These are phyloP conservation scores for Metschnikowia colocasiae DNA, from an alignment of 805 yeast species.

Conservation along the genomic window DNA sequence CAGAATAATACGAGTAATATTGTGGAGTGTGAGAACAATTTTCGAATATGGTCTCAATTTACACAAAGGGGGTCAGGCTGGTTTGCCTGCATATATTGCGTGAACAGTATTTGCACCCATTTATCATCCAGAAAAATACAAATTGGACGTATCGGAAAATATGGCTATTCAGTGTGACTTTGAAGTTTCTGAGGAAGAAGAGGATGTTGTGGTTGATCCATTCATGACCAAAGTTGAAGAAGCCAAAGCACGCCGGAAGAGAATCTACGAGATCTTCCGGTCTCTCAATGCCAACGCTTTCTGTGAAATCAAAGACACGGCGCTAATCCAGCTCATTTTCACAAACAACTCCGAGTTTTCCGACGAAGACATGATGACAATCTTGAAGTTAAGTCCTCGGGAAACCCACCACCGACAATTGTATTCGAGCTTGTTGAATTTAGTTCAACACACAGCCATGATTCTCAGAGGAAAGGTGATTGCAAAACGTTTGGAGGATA, in stretches of 20 bases:
- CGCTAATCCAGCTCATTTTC: slow-evolving; percentile 14
- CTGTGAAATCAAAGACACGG: slow-evolving; percentile 13
- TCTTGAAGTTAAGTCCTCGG: slow-evolving; percentile 7
- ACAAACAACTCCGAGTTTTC: slow-evolving; percentile 6
- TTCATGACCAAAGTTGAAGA: slow-evolving; percentile 9
- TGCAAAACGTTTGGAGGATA: slow-evolving; percentile 13
- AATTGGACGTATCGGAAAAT: background rate
- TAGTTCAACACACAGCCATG: slow-evolving; percentile 11
- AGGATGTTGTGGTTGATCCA: slow-evolving; percentile 7
- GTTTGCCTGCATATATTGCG: background rate
- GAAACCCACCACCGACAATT: slow-evolving; percentile 8
- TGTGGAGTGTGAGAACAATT: background rate
- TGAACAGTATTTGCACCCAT: slow-evolving; percentile 2
- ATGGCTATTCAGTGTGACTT: slow-evolving; percentile 15
- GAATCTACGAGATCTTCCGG: slow-evolving; percentile 7
- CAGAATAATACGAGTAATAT: too few relatives aligned
- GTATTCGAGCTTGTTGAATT: slow-evolving; percentile 7
- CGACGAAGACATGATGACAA: slow-evolving; percentile 14
- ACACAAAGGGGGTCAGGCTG: background rate
- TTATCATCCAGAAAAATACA: background rate
- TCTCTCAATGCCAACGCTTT: slow-evolving; percentile 5
- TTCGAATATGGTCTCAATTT: too few relatives aligned
- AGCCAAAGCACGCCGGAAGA: slow-evolving; percentile 10
- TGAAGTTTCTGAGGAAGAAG: slow-evolving; percentile 1
- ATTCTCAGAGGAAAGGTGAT: slow-evolving; percentile 6